Base-by-base conservation (phyloP, 768 basidiomycete genomes). In the Gloeophyllum trabeum region DNA sequence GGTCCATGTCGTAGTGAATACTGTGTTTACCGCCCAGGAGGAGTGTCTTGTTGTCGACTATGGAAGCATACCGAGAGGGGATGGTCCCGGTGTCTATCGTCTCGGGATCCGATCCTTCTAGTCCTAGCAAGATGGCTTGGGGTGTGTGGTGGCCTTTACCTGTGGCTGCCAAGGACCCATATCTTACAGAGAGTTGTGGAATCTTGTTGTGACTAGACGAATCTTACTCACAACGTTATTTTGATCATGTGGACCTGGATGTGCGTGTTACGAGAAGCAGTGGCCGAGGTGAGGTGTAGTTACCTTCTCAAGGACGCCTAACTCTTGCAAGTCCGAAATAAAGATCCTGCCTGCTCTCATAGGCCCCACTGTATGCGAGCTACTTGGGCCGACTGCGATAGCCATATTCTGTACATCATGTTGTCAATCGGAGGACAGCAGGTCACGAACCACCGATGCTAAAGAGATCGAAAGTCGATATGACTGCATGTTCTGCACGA, bases 271-370 rank as follows among this genome's bases (percentile, higher is more conserved):
- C 14, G 19, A 39, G 5, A 39, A 43, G 47, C 16, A 43, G 30
- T 23, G n/a, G n/a, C n/a, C 24, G 18, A 16, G 12, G 40, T 42
- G 39, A 24, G 20, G 35, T n/a, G 14, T 41, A 39, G 57, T 38
- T 49, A 75, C 84, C 68, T 84, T 78, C 35, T 83, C 73, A 30
- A 94, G 61, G 40, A 94, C 50, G 19, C 64, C 64, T 19, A 90
- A 57, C 39, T 85, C 78, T 43, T 73, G 61, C 20, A 91, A 64
- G 58, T 90, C 85, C 35, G 69, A 64, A 47, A 89, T 79, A 57
- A 93, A 93, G 49, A 93, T 94, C 44, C 77, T 88, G 6, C 81
- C 87, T 13, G 90, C 91, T 3, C 92, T 76, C 91, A 94, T 93
- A n/a, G 81, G 80, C 0, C 81, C 81, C 24, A 83, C 78, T 0